phyloP scores from a whole-genome alignment of 352 stramenopile genomes.

The Phytophthora sp. region DNA sequence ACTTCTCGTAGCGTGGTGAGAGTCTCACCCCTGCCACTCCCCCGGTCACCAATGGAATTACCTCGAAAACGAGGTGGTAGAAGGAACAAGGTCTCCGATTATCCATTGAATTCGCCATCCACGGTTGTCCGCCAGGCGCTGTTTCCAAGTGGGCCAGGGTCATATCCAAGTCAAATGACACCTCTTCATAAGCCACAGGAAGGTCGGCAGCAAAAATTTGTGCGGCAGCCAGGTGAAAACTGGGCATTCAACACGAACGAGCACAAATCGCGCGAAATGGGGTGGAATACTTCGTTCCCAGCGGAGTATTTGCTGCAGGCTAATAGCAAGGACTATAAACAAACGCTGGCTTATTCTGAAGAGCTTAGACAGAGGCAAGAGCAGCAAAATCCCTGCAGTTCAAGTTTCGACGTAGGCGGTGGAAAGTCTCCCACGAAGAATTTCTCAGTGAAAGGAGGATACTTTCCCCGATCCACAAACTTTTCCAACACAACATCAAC shows the following conservation, averaged over 20 bases:
- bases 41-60: slow-evolving; percentile 7
- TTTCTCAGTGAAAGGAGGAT: slow-evolving; percentile 9
- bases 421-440: slow-evolving; percentile 12
- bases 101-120: slow-evolving; percentile 39
- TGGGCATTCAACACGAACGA: slow-evolving; percentile 24
- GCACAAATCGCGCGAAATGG: slow-evolving; percentile 62
- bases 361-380: slow-evolving; percentile 36
- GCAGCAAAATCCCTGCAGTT: not conserved
- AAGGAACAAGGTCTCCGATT: slow-evolving; percentile 37
- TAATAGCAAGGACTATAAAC: slow-evolving; percentile 51
- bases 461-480: slow-evolving; percentile 23
- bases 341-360: slow-evolving; percentile 68
- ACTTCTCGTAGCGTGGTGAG: slow-evolving; percentile 17
- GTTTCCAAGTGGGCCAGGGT: slow-evolving; percentile 47
- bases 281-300: slow-evolving; percentile 75
- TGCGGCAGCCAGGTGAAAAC: slow-evolving; percentile 5
- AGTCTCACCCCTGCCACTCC: not conserved
- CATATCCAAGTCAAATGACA: slow-evolving; percentile 46
- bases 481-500: slow-evolving; percentile 30
- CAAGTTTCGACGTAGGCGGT: not conserved
- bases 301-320: slow-evolving; percentile 58
- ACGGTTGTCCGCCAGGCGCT: slow-evolving; percentile 47
- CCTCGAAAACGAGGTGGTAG: slow-evolving; percentile 29
- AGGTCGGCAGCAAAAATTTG: slow-evolving; percentile 8
- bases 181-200: slow-evolving; percentile 32